Conservation (phyloP, 352 stramenopile genomes). For the Saprolegnia diclina region DNA sequence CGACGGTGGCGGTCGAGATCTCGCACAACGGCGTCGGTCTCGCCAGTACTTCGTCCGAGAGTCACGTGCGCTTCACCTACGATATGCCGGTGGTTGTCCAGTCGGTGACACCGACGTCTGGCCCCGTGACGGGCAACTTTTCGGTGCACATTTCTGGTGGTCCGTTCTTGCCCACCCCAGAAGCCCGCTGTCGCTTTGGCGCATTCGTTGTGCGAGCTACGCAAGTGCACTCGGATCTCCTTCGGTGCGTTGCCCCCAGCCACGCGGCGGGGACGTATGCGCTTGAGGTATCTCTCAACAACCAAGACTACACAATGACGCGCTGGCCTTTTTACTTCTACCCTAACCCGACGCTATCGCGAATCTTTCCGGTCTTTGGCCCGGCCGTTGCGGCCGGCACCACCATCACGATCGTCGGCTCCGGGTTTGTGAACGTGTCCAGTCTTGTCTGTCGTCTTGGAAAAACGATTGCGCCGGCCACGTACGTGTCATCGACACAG, state of each 20-base stretch:
- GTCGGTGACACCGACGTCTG: constrained; percentile 71
- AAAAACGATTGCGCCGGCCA: constrained; percentile 64
- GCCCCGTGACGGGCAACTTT: constrained; percentile 79
- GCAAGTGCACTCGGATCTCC: constrained; percentile 60
- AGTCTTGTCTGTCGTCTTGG: constrained; percentile 86
- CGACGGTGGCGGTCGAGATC: constrained; percentile 48
- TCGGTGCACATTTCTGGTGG: constrained; percentile 79
- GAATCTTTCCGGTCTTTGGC: constrained; percentile 84
- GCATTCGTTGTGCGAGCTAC: constrained; percentile 48
- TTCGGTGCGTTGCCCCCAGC: constrained; percentile 63
- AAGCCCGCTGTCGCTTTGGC: constrained; percentile 84
- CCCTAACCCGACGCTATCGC: constrained; percentile 53
- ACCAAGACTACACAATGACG: constrained; percentile 85
- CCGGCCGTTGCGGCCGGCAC: constrained; percentile 80
- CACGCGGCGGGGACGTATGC: constrained; percentile 61
- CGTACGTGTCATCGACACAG: constrained; percentile 69
- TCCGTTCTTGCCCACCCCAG: constrained; percentile 63
- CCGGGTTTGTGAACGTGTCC: constrained; percentile 84
- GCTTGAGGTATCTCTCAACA: constrained; percentile 87
- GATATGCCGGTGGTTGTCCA: constrained; percentile 55
- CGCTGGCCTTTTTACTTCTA: constrained; percentile 79
- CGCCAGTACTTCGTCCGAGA: constrained; percentile 38
- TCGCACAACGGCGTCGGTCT: constrained; percentile 53
- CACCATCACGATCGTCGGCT: constrained; percentile 73
- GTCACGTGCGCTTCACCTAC: constrained; percentile 69